Base-by-base conservation (phyloP, 2,329 filamentous ascomycete species). In the Emergomyces pasteurianus region DNA sequence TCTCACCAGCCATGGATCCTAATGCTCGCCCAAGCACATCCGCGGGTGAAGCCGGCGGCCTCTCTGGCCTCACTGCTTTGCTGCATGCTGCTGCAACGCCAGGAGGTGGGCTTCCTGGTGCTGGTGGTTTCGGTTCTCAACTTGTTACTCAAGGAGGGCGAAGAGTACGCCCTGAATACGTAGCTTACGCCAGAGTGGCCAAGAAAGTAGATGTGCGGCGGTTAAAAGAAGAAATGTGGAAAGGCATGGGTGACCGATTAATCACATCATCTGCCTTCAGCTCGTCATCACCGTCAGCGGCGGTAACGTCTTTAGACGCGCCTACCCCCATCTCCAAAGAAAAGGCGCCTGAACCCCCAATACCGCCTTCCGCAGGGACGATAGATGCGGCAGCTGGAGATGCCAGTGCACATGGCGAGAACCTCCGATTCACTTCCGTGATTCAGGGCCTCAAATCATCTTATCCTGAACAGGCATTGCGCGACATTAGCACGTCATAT, bases 401-500 rank as follows among this genome's bases (percentile, higher is more conserved):
- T 21, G 38, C 59, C 1, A 40, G 52, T 21, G 60, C 59, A 12
- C 26, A 58, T 42, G 80, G 83, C 16, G 76, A 77, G 64, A 73
- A 80, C 3, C 81, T 96, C 65, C 91, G 88, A 68, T 99, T 99
- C 75, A 97, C 92, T 0, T 80, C 87, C 23, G 86, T 99, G 62
- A 95, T 99, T 85, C 95, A 95, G 71, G 86, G 86, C 63, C 78
- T 99, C 54, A 89, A 95, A 71, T 76, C 81, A 4, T 90, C 96
- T 8, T 99, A 99, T 70, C 87, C 91, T 12, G 88, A 89, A 73
- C 82, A 89, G 66, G 84, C 86, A 63, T 89, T 99, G 85, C 86
- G 88, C 63, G 94, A 99, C 74, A 97, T 99, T 69, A 96, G 91
- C 42, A 99, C 94, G 0, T 95, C 81, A 18, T 88, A 83, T 66